Percentiles rank a stretch among this genome's conserved stretches.
These are phyloP conservation scores for Phytopythium delawarense DNA, from an alignment of 352 stramenopile species.

Conservation along the genomic window DNA sequence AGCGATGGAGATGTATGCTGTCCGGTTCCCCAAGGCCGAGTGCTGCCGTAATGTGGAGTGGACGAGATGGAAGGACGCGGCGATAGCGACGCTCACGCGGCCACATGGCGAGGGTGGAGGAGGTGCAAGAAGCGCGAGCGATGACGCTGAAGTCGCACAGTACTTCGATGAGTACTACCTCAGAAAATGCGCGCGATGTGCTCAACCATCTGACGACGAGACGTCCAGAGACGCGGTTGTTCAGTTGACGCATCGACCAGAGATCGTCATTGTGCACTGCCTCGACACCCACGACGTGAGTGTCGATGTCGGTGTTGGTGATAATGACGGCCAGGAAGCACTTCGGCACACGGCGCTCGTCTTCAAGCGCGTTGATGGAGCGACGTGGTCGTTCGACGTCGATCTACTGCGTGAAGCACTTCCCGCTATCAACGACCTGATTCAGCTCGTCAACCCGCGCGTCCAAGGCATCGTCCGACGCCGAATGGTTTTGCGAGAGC, in stretches of 20 bases:
- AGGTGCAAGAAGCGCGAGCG: neutral
- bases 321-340: constrained; percentile 2
- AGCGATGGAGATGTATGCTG: constrained; percentile 31
- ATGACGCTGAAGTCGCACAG: neutral
- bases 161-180: neutral
- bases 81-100: neutral
- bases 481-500: constrained; percentile 18
- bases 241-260: constrained; percentile 11
- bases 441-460: constrained; percentile 38
- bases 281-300: constrained; percentile 23
- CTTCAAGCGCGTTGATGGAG: constrained; percentile 37
- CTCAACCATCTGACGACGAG: neutral
- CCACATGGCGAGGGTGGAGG: neutral
- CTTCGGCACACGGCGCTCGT: constrained; percentile 31
- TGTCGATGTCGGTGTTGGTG: neutral
- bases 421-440: constrained; percentile 36
- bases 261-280: constrained; percentile 21
- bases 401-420: constrained; percentile 47
- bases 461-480: constrained; percentile 43
- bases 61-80: neutral
- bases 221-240: constrained; percentile 1
- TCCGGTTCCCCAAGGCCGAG: constrained; percentile 13
- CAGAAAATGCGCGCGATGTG: neutral
- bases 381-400: constrained; percentile 52
- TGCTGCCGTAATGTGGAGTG: neutral